phyloP scores from a whole-genome alignment of 805 yeast species.

The Hanseniaspora mollemarum region DNA sequence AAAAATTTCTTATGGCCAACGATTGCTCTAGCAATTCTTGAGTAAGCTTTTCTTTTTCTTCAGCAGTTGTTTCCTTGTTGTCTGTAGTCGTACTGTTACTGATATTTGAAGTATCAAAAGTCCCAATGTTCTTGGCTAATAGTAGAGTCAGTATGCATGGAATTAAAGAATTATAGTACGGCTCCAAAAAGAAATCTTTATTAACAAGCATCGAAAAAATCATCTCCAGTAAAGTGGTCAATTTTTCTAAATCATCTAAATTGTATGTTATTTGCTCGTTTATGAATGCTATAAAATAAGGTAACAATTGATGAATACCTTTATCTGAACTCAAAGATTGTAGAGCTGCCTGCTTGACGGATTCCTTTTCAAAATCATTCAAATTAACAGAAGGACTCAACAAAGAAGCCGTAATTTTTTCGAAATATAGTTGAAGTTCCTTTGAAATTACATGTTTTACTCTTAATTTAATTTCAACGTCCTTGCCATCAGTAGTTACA shows the following conservation, averaged over 20 bases:
- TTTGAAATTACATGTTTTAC: slow-evolving; percentile 92
- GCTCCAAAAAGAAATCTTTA: slow-evolving; percentile 78
- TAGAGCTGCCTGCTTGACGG: slow-evolving; percentile 65
- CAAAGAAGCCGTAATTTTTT: slow-evolving; percentile 73
- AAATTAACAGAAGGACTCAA: slow-evolving; percentile 13
- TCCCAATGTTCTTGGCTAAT: slow-evolving; percentile 79
- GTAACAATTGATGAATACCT: slow-evolving; percentile 91
- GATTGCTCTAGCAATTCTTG: slow-evolving; percentile 29
- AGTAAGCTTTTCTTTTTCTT: slow-evolving; percentile 17
- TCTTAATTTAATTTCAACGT: slow-evolving; percentile 66
- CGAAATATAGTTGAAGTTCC: slow-evolving; percentile 86
- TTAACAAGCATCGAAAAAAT: slow-evolving; percentile 75
- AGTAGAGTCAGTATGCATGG: slow-evolving; percentile 89
- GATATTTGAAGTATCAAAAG: slow-evolving; percentile 18
- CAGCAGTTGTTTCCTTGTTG: slow-evolving; percentile 25
- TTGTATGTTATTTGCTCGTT: slow-evolving; percentile 91
- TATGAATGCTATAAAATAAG: slow-evolving; percentile 89
- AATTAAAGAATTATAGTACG: slow-evolving; percentile 90
- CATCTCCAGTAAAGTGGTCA: slow-evolving; percentile 80
- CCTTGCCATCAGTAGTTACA: slow-evolving; percentile 35
- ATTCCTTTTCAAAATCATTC: slow-evolving; percentile 32
- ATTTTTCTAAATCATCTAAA: slow-evolving; percentile 53
- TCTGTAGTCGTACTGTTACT: slow-evolving; percentile 25
- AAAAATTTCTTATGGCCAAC: slow-evolving; percentile 70
- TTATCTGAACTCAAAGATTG: slow-evolving; percentile 81